A percentile compares a stretch with the other conserved stretches of the same genome.
Evolutionary conservation across 495 filamentous ascomycete species (phyloP).

Genomic region (Viridothelium virens): DNA sequence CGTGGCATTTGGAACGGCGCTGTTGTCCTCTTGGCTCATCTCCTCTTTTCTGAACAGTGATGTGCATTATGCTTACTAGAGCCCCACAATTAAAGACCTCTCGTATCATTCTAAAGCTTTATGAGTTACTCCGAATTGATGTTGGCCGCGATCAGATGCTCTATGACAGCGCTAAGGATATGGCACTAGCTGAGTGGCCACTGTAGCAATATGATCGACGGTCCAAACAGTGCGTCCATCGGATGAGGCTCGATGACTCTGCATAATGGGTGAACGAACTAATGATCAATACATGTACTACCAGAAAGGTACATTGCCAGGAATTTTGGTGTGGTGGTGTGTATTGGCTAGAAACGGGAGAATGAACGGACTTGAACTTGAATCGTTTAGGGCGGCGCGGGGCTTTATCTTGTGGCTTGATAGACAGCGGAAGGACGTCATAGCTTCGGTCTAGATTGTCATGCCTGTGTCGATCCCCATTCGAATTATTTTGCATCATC

Average conservation of each 20-base stretch:
- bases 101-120: too few species aligned
- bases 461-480: conserved; percentile 11
- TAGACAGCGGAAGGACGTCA: conserved; percentile 7
- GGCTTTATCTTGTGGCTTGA: conserved; percentile 10
- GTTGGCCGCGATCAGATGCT: too few species aligned
- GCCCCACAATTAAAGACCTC: too few species aligned
- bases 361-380: neutral
- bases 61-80: neutral
- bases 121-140: too few species aligned
- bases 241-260: neutral
- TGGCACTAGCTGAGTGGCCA: too few species aligned
- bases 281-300: too few species aligned
- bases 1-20: neutral
- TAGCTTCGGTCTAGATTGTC: neutral
- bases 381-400: neutral
- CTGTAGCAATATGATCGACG: neutral
- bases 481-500: conserved; percentile 9
- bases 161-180: too few species aligned
- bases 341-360: neutral
- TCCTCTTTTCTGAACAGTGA: neutral
- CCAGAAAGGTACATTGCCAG: neutral
- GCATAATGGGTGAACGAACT: too few species aligned
- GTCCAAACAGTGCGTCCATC: neutral
- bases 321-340: neutral
- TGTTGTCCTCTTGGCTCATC: neutral